Base-by-base conservation (phyloP, 176 grass and related monocot species). In the Pontederia crassipes region DNA sequence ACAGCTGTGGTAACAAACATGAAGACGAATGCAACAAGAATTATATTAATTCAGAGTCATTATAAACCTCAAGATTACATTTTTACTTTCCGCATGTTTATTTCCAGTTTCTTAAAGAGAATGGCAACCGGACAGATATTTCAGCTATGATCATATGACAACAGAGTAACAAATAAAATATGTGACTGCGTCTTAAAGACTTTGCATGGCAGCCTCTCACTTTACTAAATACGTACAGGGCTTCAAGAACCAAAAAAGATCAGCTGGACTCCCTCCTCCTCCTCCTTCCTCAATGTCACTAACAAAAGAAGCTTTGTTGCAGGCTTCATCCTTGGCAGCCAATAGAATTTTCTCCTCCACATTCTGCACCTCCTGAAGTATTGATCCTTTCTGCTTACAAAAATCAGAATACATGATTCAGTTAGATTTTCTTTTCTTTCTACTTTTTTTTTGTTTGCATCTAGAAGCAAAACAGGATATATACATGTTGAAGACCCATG, bases 181-280 rank as follows among this genome's bases (percentile, higher is more conserved):
- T 40, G 32, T 7, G 32, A 40, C 20, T 24, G 32, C 2, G 2
- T 40, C 32, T 40, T 40, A 40, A 40, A 7, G 32, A 24, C 20
- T 7, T 40, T 40, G 32, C 6, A 40, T 40, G 6, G 2, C 32
- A 40, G 4, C 32, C 6, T 7, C 32, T 40, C 32, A 98, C 35
- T 98, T 75, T 52, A 80, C 74, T 52, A 85, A 66, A 66, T 74
- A 92, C 71, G 81, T 81, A 60, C 93, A 98, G 50, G 93, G 93
- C 79, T 98, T 98, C 71, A 98, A 78, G 74, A 98, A 89, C 93
- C 93, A 98, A 79, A 92, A 86, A 76, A 98, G 75, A 72, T 86
- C 76, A 68, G 76, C 73, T 61, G 94, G 68, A 72, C 75, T 77
- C 45, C 71, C 74, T 79, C 32, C 74, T 81, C n/a, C n/a, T n/a